Evolutionary conservation across 2,329 filamentous ascomycete species (phyloP), one percentile per base, ranked within the genome.

Genomic region (Zalaria obscura): DNA sequence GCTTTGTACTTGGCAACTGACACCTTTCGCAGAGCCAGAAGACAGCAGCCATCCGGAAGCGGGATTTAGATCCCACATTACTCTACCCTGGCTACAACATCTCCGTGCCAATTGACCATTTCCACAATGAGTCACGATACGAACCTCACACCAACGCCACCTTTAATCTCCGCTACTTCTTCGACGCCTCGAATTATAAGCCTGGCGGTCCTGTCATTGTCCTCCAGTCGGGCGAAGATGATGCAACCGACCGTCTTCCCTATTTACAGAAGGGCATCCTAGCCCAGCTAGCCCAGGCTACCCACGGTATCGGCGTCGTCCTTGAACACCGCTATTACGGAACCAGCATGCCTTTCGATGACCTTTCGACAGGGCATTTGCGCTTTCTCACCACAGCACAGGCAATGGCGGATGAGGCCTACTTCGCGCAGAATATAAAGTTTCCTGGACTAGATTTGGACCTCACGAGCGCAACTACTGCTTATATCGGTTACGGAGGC

Each of bases 311-410:
- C 26, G 84, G 79, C 3, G 80, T 93, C 2, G 73, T 93, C 37
- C 70, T 93, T 3, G 86, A 93, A 63, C 86, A 93, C 55, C 76
- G 86, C 27, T 93, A 93, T 67, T 93, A 93, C 55, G 86, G 86
- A 42, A 70, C 69, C 8, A 88, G 82, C 55, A 78, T 80, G 41
- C 84, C 85, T 0, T 73, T 75, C 0, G 57, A 68, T 1, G 72
- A 88, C 52, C 67, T 89, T 18, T 72, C 72, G 0, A 79, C 76
- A 0, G 64, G 82, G 55, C 88, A 75, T 50, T 62, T 93, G 48
- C 78, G 86, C 3, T 93, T 91, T 65, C 65, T 93, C 53, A 80
- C 83, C 1, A 91, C 85, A 0, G 82, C 88, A 50, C 86, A 93
- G 58, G 78, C 85, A 0, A 57, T 93, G 33, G 85, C 84, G 5